Evolutionary conservation across 2,329 filamentous ascomycete species (phyloP).

Genomic region (Cladorrhinum sp.): DNA sequence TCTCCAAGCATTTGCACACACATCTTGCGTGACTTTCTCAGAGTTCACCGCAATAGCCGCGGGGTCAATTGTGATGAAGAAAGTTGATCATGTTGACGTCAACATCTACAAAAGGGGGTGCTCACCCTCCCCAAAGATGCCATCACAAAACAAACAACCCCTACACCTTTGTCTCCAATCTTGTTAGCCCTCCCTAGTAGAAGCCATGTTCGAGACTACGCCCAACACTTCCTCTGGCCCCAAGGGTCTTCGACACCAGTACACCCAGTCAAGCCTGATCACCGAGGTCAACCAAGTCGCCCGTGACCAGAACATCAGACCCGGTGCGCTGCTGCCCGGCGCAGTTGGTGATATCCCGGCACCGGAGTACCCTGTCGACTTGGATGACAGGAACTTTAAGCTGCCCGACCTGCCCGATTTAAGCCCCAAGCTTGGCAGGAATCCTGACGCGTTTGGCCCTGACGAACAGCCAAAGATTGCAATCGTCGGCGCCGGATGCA

Average conservation of each 20-base stretch:
- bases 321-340: too few relatives aligned
- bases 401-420: background rate
- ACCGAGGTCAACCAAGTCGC: background rate
- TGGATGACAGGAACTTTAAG: background rate
- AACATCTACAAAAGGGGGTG: too few relatives aligned
- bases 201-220: background rate
- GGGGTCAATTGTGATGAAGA: too few relatives aligned
- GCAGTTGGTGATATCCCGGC: too few relatives aligned
- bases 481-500: background rate
- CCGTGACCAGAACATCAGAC: background rate
- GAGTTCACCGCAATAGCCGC: too few relatives aligned
- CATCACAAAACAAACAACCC: too few relatives aligned
- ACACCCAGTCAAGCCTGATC: background rate
- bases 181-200: background rate
- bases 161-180: background rate
- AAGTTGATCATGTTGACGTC: too few relatives aligned
- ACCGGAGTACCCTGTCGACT: too few relatives aligned
- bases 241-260: background rate
- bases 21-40: too few relatives aligned
- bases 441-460: background rate
- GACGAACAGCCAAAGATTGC: background rate
- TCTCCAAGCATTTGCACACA: too few relatives aligned
- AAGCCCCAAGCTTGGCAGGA: background rate
- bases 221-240: background rate
- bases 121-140: too few relatives aligned